Percentiles rank a stretch among this genome's conserved stretches.
Conservation (phyloP, 2,329 filamentous ascomycete species). For the Alternaria alternata region DNA sequence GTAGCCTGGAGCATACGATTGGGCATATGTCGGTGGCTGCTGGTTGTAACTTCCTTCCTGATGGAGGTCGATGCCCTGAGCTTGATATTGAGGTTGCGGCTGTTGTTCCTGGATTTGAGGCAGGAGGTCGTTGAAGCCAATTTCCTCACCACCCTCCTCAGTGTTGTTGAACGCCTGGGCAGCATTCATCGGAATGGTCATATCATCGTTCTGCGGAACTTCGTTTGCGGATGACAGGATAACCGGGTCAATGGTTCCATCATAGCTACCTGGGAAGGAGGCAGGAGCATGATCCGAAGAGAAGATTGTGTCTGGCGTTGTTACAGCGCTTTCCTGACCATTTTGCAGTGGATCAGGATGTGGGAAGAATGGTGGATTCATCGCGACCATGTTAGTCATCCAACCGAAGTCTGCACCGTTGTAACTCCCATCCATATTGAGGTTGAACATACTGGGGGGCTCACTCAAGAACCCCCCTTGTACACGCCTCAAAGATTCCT, state of each 20-base stretch:
- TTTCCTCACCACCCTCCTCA: neutral
- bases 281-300: neutral
- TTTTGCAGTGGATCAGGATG: neutral
- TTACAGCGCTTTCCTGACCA: neutral
- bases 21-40: neutral
- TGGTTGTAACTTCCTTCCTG: neutral
- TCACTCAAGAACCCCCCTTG: neutral
- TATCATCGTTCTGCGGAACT: neutral
- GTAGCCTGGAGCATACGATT: neutral
- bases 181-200: neutral
- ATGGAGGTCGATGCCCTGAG: neutral
- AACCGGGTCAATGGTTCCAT: neutral
- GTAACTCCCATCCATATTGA: neutral
- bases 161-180: neutral
- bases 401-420: neutral
- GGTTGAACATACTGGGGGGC: neutral
- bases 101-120: neutral
- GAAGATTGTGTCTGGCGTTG: neutral
- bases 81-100: neutral
- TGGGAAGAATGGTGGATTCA: neutral
- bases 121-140: neutral
- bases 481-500: neutral
- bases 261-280: neutral
- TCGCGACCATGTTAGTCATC: neutral
- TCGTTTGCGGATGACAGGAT: neutral